Base-by-base conservation (phyloP, 2,329 filamentous ascomycete species). In the Phaeosphaeria sp. region DNA sequence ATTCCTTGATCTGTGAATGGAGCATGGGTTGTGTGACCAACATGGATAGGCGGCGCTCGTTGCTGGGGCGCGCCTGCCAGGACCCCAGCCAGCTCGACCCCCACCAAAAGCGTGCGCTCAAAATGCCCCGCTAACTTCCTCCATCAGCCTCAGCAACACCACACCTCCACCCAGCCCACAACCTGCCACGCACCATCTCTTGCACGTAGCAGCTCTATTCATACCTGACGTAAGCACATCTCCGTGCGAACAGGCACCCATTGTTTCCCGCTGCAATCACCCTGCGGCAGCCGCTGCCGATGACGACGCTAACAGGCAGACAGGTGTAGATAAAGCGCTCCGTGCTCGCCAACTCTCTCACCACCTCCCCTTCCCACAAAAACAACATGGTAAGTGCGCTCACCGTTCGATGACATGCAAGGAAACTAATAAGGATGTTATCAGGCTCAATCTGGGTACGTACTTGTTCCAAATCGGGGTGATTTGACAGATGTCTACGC, bases 381-480 rank as follows among this genome's bases (percentile, higher is more conserved):
- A 59, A 69, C 68, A 75, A 63, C 60, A 77, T 77, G 74, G 74
- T 77, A 61, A 71, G 74, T 60, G 47, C 55, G 22, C 43, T 27
- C 21, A n/a, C 9, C 47, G 10, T 25, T 25, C n/a, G 46, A 15
- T 7, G 25, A 20, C 43, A 30, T 20, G 6, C 5, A 33, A 3
- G 41, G 27, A 36, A 52, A 57, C 68, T 75, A 58, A 75, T 63
- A 44, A n/a, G n/a, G 23, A 17, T 46, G 33, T 17, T 13, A 7
- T 50, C 59, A 80, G 78, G 77, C 78, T 76, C 74, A 77, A 76
- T 80, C 78, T 59, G 78, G 78, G 78, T 80, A 79, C 66, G 77
- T 77, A 65, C 58, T 47, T 55, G 52, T 25, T 55, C 41, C 49
- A 54, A 53, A 58, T 59, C 42, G n/a, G n/a, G n/a, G n/a, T n/a